Evolutionary conservation across 805 yeast genomes (phyloP), one percentile per base, ranked within the genome.

Genomic region (Barnettozyma sp.): DNA sequence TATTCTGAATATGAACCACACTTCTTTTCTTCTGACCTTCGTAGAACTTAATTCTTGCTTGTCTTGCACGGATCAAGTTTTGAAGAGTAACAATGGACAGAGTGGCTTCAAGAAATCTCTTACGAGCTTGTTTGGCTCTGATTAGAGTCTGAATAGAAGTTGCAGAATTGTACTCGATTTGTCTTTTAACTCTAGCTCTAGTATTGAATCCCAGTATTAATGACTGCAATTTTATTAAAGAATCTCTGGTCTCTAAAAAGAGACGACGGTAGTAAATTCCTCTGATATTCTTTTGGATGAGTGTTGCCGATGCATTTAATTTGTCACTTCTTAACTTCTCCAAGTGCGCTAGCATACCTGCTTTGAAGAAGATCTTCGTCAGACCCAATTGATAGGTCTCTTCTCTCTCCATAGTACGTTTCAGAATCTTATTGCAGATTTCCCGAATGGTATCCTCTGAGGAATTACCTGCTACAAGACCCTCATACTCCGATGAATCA

Each of bases 331-430:
- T 77, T 53, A 82, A 62, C 49, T 85, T 85, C 62, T 90, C 98
- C 49, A 90, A 69, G 44, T 77, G 78, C 4, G 97, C 97, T 58
- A 90, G 68, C 82, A 90, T 83, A 56, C 98, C 98, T 21, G 97
- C 96, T 52, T 94, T 82, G 66, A 90, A 85, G 65, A 90, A 90
- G 39, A 90, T 86, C 63, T 90, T 90, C 27, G 95, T 82, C 55
- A 84, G 77, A 63, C 98, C 98, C 41, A 84, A 70, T 61, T 88
- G 96, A 58, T 82, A 88, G 51, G 83, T 82, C 36, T 66, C 62
- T 24, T 68, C 70, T 55, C 77, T 83, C 18, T 78, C 71, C 35
- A 84, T 78, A 27, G 82, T 74, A 16, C 66, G 65, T 26, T 68
- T 63, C 50, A 90, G 66, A 41, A 90, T 83, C 24, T 71, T 70